Evolutionary conservation across 169 alveolate genomes (phyloP).

Genomic region (Eimeria zaria): DNA sequence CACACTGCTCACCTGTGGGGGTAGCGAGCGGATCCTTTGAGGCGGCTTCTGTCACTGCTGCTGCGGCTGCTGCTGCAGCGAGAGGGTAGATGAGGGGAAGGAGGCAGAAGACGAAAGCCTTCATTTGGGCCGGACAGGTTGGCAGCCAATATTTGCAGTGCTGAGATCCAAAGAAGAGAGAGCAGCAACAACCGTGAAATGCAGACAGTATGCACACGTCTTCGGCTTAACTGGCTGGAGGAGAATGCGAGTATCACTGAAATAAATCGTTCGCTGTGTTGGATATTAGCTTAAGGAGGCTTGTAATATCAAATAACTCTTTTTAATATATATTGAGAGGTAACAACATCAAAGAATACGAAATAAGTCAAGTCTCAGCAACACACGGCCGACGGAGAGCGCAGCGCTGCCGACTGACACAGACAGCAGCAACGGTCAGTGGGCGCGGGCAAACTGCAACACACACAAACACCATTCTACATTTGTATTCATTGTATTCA

Average conservation of each 20-base stretch:
- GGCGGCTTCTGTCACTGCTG: not conserved
- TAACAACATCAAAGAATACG: not conserved
- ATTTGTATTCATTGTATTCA: not conserved
- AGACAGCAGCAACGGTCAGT: not conserved
- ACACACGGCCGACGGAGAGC: not conserved
- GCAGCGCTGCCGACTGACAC: constrained; percentile 38
- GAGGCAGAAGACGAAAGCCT: not conserved
- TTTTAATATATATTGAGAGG: not conserved
- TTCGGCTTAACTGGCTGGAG: not conserved
- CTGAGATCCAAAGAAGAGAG: not conserved
- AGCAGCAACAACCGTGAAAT: not conserved
- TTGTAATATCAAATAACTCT: not conserved
- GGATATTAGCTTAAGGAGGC: not conserved
- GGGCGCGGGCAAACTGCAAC: not conserved
- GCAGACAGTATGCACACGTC: not conserved
- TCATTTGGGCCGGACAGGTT: not conserved
- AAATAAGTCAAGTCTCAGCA: not conserved
- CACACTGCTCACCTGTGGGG: constrained; percentile 17
- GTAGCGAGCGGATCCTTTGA: not conserved
- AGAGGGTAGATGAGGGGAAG: not conserved
- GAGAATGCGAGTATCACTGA: not conserved
- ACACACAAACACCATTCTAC: not conserved
- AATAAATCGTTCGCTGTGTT: not conserved
- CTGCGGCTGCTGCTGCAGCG: not conserved
- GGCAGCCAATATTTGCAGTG: not conserved